Evolutionary conservation across 2,329 filamentous ascomycete genomes (phyloP).

Genomic region (Aspergillus latus): DNA sequence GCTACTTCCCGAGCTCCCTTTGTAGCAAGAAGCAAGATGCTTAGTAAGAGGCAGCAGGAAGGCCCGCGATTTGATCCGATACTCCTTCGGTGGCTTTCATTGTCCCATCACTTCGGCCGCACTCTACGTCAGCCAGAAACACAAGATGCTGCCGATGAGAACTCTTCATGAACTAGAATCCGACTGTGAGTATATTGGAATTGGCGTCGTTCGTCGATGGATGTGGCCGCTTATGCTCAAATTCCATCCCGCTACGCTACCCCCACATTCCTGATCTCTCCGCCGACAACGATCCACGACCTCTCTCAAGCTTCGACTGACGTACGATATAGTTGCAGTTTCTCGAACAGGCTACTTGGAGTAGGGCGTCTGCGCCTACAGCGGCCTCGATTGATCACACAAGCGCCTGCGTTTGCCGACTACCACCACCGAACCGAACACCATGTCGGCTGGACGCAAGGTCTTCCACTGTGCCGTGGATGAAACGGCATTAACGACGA

Average conservation of each 20-base stretch:
- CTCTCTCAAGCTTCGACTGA: constrained; percentile 31
- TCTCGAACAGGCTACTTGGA: constrained; percentile 31
- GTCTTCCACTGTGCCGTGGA: constrained; percentile 55
- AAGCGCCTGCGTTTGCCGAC: constrained; percentile 23
- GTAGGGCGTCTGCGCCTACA: constrained; percentile 27
- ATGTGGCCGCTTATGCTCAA: constrained; percentile 10
- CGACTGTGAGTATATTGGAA: constrained; percentile 20
- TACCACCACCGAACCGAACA: constrained; percentile 13
- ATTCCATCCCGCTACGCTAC: constrained; percentile 15
- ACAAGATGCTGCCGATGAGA: constrained; percentile 29
- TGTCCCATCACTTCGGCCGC: constrained; percentile 11
- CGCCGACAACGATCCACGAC: constrained; percentile 26
- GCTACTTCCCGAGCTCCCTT: no score
- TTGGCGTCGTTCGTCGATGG: background rate
- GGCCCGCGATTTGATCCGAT: constrained; percentile 25
- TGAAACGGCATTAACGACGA: constrained; percentile 53
- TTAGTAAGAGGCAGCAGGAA: constrained; percentile 20
- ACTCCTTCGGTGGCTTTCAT: constrained; percentile 13
- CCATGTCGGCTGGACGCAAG: constrained; percentile 44
- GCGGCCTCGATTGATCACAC: constrained; percentile 8
- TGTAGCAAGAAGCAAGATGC: constrained; percentile 2
- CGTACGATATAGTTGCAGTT: constrained; percentile 30
- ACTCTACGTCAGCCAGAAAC: constrained; percentile 11
- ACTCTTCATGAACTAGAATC: constrained; percentile 21
- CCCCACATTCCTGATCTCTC: constrained; percentile 35